Evolutionary conservation across 257 asterid species (phyloP), one percentile per base, ranked within the genome.

Genomic region (Handroanthus guayacan): DNA sequence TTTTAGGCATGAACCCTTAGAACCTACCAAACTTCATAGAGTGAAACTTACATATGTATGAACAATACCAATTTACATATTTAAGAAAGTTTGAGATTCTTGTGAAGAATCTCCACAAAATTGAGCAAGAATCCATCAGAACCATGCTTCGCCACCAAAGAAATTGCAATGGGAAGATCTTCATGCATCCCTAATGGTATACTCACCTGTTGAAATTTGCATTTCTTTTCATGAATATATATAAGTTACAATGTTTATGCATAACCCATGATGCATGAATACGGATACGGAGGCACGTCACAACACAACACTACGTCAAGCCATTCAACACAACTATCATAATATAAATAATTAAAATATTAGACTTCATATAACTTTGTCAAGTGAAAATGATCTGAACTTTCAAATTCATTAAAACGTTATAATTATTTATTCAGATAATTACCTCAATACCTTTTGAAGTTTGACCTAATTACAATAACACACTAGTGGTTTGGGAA

Each of bases 101-200:
- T 54, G 74, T 89, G 56, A 74, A 89, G 75, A 37, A 50, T 65
- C 80, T 91, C 95, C 54, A 83, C 91, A 79, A 85, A 71, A 74
- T 70, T 72, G 43, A 93, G 92, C 51, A 93, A 86, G 76, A 91
- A 89, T 76, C 85, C 85, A 84, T 93, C 97, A 9, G 91, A 87
- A 47, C 92, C 97, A 75, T 92, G 94, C 48, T 90, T 94, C 50
- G 94, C 96, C 85, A 94, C 5, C 80, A 94, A 83, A 14, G 99
- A 94, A 71, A 92, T 86, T 12, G 96, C 82, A 13, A 92, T 13
- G 2, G 97, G 97, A 50, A 89, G 95, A 84, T 81, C 84, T 38
- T 88, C 89, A 44, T 87, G 39, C 84, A 71, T 78, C 47, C 97
- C 97, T 45, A 92, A 69, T 37, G 97, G 99, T 77, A 94, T 84